Percentiles rank a stretch among this genome's conserved stretches.
These are phyloP conservation scores for Fonsecaea pedrosoi DNA, from an alignment of 2,329 filamentous ascomycete species.

Conservation along the genomic window DNA sequence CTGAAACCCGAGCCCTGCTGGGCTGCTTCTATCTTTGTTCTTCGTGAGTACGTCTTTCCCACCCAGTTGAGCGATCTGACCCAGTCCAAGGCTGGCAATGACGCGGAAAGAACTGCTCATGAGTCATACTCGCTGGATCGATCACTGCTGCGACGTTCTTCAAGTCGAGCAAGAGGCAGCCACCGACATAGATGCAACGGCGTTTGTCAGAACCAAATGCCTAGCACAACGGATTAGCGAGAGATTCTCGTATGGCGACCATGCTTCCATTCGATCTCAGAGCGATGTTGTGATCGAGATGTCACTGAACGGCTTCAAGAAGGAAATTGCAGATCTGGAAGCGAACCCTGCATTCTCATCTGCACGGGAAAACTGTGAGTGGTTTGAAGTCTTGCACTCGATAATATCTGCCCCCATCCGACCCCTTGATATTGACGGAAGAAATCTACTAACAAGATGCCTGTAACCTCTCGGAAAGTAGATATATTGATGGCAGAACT, in stretches of 20 bases:
- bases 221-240: slow-evolving; percentile 18
- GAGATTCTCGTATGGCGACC: slow-evolving; percentile 21
- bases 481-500: slow-evolving; percentile 17
- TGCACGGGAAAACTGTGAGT: slow-evolving; percentile 18
- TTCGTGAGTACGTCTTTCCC: slow-evolving; percentile 9
- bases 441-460: slow-evolving; percentile 3
- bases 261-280: slow-evolving; percentile 14
- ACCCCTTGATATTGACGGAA: neutral
- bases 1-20: slow-evolving; percentile 19
- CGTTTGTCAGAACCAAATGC: slow-evolving; percentile 13
- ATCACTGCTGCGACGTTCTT: slow-evolving; percentile 19
- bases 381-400: neutral
- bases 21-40: slow-evolving; percentile 25
- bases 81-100: slow-evolving; percentile 16
- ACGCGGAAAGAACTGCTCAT: slow-evolving; percentile 24
- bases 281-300: slow-evolving; percentile 20
- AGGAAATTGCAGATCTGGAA: slow-evolving; percentile 14
- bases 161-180: slow-evolving; percentile 9
- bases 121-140: slow-evolving; percentile 23
- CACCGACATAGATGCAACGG: slow-evolving; percentile 12
- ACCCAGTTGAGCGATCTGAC: neutral
- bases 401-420: neutral
- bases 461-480: neutral
- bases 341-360: slow-evolving; percentile 5
- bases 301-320: slow-evolving; percentile 21